Conservation (phyloP, 768 basidiomycete species). For the Lepiota venenata region DNA sequence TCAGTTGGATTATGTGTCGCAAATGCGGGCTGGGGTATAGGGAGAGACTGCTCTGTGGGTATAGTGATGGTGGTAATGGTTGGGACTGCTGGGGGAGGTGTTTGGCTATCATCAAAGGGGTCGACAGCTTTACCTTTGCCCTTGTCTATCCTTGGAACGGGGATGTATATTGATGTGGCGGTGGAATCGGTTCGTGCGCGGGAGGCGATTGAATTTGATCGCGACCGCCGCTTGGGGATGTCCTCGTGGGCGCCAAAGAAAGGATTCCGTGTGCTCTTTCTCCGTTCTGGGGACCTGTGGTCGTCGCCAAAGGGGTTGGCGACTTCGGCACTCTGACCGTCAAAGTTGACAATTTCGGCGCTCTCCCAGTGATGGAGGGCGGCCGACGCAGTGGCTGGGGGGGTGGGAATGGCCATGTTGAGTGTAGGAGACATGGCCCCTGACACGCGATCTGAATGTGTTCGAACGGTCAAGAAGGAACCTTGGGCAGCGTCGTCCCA, state of each 20-base stretch:
- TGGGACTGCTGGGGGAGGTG: not conserved
- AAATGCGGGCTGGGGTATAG: conserved; percentile 29
- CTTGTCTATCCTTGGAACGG: conserved; percentile 11
- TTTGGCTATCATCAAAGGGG: conserved; percentile 39
- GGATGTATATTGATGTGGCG: not conserved
- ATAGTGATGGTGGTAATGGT: not conserved
- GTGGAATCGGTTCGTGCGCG: not conserved
- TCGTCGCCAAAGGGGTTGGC: conserved; percentile 31
- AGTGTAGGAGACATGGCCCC: conserved; percentile 49
- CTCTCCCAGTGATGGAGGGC: conserved; percentile 65
- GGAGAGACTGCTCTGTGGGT: conserved; percentile 9
- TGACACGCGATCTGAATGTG: conserved; percentile 8
- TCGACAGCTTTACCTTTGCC: conserved; percentile 22
- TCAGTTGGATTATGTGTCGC: conserved; percentile 26
- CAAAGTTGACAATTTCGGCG: conserved; percentile 55
- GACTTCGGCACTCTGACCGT: conserved; percentile 28
- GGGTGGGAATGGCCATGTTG: conserved; percentile 59
- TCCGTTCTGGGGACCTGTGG: conserved; percentile 18
- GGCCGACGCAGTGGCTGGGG: conserved; percentile 46
- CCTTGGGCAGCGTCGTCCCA: conserved; percentile 6
- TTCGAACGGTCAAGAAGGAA: conserved; percentile 6
- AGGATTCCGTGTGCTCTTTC: conserved; percentile 41
- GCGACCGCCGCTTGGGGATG: conserved; percentile 20
- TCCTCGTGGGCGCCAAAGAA: conserved; percentile 34
- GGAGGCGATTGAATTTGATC: conserved; percentile 35